Evolutionary conservation across 2,329 filamentous ascomycete species (phyloP).

Genomic region (Aureobasidium sp.): DNA sequence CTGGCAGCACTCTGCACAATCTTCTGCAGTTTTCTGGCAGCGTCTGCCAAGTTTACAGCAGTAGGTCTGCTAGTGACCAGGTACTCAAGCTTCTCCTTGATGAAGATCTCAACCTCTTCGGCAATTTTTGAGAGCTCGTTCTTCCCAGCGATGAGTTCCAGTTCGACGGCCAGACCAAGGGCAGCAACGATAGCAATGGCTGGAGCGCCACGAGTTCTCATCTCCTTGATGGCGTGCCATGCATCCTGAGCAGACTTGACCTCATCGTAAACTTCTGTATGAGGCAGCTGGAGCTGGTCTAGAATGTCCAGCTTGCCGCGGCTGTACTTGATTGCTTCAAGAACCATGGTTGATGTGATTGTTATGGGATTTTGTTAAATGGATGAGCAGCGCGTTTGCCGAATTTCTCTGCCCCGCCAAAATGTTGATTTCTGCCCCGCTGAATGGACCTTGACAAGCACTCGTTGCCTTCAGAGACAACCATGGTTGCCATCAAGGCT

Average conservation of each 20-base stretch:
- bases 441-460: background rate
- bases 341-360: constrained; percentile 35
- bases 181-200: constrained; percentile 98
- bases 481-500: background rate
- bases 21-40: constrained; percentile 68
- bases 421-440: background rate
- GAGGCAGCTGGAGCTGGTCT: constrained; percentile 74
- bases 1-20: constrained; percentile 46
- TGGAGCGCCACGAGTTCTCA: constrained; percentile 74
- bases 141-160: constrained; percentile 44
- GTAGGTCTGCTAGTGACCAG: constrained; percentile 84
- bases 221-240: constrained; percentile 73
- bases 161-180: constrained; percentile 76
- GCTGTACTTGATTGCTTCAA: constrained; percentile 70
- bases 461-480: background rate
- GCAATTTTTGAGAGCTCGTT: constrained; percentile 40
- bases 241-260: constrained; percentile 64
- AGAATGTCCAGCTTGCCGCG: constrained; percentile 66
- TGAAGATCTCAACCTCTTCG: constrained; percentile 57
- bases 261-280: constrained; percentile 69
- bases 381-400: background rate
- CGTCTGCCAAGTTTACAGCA: constrained; percentile 89
- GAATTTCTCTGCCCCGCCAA: background rate
- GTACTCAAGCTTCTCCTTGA: constrained; percentile 72
- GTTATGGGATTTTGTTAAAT: background rate